Percentiles rank a stretch among this genome's conserved stretches.
Evolutionary conservation across 495 filamentous ascomycete species (phyloP).

Genomic region (Hypoxylon trugodes): DNA sequence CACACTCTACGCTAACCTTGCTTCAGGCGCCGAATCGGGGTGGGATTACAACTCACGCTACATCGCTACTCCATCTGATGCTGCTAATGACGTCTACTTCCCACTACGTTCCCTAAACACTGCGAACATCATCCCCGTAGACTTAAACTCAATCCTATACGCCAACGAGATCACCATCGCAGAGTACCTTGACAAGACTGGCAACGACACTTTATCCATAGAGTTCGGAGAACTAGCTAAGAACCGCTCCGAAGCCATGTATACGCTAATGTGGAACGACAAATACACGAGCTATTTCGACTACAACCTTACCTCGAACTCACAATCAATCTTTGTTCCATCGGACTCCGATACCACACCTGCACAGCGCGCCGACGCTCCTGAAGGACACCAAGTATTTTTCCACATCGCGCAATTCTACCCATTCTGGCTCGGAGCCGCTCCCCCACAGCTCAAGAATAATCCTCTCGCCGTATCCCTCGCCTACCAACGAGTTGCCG

Average conservation of each 20-base stretch:
- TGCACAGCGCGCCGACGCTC: conserved; percentile 44
- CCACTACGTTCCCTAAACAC: conserved; percentile 58
- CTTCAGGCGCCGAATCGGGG: conserved; percentile 59
- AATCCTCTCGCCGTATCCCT: conserved; percentile 57
- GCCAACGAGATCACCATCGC: conserved; percentile 56
- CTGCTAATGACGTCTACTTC: conserved; percentile 57
- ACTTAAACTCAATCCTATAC: conserved; percentile 61
- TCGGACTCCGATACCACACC: conserved; percentile 47
- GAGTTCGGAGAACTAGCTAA: conserved; percentile 45
- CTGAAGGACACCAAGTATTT: conserved; percentile 51
- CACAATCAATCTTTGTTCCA: conserved; percentile 52
- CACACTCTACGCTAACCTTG: conserved; percentile 55
- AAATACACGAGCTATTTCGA: conserved; percentile 59
- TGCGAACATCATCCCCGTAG: conserved; percentile 51
- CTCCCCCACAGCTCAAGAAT: conserved; percentile 51
- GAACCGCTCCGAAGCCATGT: conserved; percentile 55
- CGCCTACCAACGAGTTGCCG: conserved; percentile 48
- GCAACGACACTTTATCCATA: conserved; percentile 44
- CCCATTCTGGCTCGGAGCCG: conserved; percentile 62
- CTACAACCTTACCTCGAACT: conserved; percentile 56
- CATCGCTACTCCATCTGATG: conserved; percentile 53
- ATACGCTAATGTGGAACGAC: conserved; percentile 57
- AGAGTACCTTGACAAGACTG: conserved; percentile 45
- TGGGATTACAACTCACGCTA: conserved; percentile 57
- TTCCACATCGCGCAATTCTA: conserved; percentile 57